Conservation (phyloP, 2,329 filamentous ascomycete species). For the Cladosporium sp. region DNA sequence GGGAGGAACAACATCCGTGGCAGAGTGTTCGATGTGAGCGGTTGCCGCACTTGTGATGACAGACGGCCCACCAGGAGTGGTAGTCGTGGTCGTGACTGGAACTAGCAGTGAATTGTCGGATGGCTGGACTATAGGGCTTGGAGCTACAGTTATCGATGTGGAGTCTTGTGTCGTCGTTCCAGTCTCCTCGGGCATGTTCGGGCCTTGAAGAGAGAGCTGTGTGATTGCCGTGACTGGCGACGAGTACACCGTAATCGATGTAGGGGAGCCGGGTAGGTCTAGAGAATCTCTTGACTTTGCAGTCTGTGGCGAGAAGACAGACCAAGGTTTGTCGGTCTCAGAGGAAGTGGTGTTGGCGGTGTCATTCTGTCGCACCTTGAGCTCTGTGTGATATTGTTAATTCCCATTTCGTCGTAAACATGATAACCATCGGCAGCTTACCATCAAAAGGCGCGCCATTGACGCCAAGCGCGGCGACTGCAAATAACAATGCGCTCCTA, state of each 20-base stretch:
- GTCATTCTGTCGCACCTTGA: slow-evolving; percentile 2
- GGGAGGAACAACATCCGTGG: not conserved
- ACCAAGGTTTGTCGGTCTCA: not conserved
- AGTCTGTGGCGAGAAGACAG: slow-evolving; percentile 2
- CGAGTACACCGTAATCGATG: not conserved
- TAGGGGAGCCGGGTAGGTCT: not conserved
- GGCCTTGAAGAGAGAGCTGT: not conserved
- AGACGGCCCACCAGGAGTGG: not conserved
- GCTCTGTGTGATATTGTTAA: not conserved
- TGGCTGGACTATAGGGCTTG: not conserved
- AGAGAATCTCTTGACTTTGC: not conserved
- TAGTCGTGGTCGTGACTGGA: not conserved
- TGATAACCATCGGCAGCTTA: not conserved
- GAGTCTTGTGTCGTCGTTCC: not conserved
- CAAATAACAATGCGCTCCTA: not conserved
- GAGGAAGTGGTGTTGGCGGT: not conserved
- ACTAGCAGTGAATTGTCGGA: not conserved
- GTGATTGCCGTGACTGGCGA: not conserved
- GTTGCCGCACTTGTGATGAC: not conserved
- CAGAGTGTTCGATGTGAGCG: not conserved
- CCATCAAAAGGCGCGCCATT: not conserved
- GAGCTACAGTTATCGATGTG: not conserved
- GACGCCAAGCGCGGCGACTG: not conserved
- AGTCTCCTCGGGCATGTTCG: not conserved
- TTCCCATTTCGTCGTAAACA: not conserved